Evolutionary conservation across 495 filamentous ascomycete species (phyloP), one percentile per base, ranked within the genome.

Genomic region (Penicillium samsonianum): DNA sequence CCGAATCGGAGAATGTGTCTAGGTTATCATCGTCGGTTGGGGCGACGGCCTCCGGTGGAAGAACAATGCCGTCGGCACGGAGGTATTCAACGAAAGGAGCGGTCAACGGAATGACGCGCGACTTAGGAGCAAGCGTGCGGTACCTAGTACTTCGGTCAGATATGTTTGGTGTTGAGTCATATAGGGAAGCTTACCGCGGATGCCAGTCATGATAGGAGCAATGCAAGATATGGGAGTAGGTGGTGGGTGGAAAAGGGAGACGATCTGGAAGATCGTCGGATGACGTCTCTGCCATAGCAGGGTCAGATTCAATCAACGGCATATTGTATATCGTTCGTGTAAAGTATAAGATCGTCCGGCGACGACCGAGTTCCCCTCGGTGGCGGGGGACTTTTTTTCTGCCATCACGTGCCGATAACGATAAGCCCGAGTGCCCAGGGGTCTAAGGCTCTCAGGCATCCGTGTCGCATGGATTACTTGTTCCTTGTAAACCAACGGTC

Each of bases 131-230:
- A 25, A 90, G 78, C 8, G 83, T 71, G 46, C 92, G 91, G 70
- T 96, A 97, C 73, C 84, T 85, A 41, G n/a, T 23, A 9, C 11
- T 46, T 55, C 25, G 30, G 17, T 31, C 14, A 48, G 3, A 62
- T 31, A 38, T 19, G 19, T 4, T 45, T 52, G 3, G 6, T 23
- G 16, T 49, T 48, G 37, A 58, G 47, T 58, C 55, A 57, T 28
- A 20, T 30, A 47, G 51, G 54, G 10, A 22, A 46, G 16, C 56
- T 43, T 58, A 78, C 82, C 51, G 85, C 54, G 87, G 81, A 62
- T 96, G 88, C 94, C 94, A 98, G 57, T 81, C 82, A 71, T 96
- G 88, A 71, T 92, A 97, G 37, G 94, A 94, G 75, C 94, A 98
- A 71, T 97, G 85, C 35, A 96, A 73, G 63, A 98, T 95, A 65